A percentile compares a stretch with the other conserved stretches of the same genome.
phyloP scores from a whole-genome alignment of 208 protist species.

The Leishmania amazonensis region DNA sequence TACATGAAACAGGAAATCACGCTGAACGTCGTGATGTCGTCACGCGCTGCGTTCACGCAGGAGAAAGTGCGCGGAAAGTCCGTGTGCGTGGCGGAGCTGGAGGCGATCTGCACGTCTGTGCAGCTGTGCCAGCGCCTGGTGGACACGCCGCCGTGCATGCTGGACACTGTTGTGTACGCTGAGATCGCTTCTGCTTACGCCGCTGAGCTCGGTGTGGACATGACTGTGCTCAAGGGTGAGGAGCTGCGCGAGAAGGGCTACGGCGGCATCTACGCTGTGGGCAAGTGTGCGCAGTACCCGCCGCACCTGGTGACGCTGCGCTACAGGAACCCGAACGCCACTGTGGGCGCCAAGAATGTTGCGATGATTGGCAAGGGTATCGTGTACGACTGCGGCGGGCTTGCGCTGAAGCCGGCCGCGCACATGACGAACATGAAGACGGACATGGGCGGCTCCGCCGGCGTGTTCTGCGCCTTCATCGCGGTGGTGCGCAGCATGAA shows the following conservation, averaged over 20 bases:
- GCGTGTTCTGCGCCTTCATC: conserved; percentile 81
- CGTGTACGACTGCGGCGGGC: conserved; percentile 90
- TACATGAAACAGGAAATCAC: conserved; percentile 31
- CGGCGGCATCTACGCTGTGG: conserved; percentile 79
- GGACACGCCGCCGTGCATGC: conserved; percentile 73
- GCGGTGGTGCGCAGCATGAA: conserved; percentile 55
- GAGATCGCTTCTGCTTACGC: conserved; percentile 65
- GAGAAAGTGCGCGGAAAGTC: conserved; percentile 32
- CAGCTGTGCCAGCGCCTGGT: conserved; percentile 87
- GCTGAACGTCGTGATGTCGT: conserved; percentile 57
- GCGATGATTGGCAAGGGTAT: conserved; percentile 88
- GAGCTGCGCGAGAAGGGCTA: conserved; percentile 71
- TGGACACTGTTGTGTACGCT: conserved; percentile 77
- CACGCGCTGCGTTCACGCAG: conserved; percentile 39
- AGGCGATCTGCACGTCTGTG: conserved; percentile 54
- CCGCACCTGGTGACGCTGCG: conserved; percentile 72
- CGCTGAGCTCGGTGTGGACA: conserved; percentile 40
- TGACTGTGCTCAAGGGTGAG: conserved; percentile 73
- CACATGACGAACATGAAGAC: conserved; percentile 91
- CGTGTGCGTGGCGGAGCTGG: conserved; percentile 39
- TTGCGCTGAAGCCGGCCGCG: conserved; percentile 71
- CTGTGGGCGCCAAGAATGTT: conserved; percentile 42
- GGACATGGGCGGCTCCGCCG: conserved; percentile 89
- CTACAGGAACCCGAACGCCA: conserved; percentile 56
- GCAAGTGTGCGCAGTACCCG: conserved; percentile 63